Evolutionary conservation across 768 basidiomycete genomes (phyloP), one percentile per base, ranked within the genome.

Genomic region (Termitomyces sp.): DNA sequence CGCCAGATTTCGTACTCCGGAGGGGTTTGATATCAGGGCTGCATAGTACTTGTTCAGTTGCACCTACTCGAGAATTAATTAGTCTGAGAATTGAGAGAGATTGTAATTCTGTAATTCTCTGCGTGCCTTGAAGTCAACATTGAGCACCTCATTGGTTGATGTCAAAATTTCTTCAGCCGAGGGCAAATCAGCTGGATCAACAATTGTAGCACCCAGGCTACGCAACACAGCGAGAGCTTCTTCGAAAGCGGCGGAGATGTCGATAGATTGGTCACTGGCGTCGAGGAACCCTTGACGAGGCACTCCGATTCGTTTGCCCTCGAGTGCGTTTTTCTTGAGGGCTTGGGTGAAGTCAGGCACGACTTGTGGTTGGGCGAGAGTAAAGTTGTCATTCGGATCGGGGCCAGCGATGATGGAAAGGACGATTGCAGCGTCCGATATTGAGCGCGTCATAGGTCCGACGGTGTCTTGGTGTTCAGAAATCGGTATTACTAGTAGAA

Each of bases 111-210:
- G 47, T 23, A 12, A 7, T 10, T 1, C 38, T 51, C 11, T 38
- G 3, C 65, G 41, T 48, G 80, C 86, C 76, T 85, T 87, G 70
- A 87, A 83, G 59, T 87, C 85, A 0, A 74, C 70, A 11, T 73
- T 62, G n/a, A 83, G 59, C 2, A 86, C 85, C 65, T 87, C 84
- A 54, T 84, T 82, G 14, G 76, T 76, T 0, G 80, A 79, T 3
- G 62, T 57, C 19, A 75, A 62, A 11, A 83, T 75, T 53, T 82
- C 83, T 0, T 77, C 73, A 3, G 79, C 81, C 27, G 80, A 80
- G 0, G 84, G 79, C 16, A 88, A 69, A 57, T 87, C 82, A 1
- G 84, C 82, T 0, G 85, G 83, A 63, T 89, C 86, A 7, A 87
- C 74, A 4, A 89, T 72, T 1, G 78, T 76, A 0, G 80, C 80